phyloP scores from a whole-genome alignment of 805 yeast species.

The Metschnikowia santaceciliae region DNA sequence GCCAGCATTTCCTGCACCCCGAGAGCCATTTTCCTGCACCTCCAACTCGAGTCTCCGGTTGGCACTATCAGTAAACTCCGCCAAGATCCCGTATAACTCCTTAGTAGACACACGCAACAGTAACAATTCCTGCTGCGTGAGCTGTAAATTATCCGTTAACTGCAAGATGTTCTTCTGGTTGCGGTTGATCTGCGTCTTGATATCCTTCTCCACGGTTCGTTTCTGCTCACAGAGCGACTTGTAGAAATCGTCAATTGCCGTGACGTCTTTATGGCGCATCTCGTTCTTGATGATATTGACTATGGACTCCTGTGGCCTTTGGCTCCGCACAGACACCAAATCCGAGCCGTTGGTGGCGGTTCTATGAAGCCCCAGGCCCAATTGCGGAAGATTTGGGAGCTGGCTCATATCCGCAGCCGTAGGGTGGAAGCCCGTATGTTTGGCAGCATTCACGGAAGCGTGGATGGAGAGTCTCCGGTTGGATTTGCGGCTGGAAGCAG shows the following conservation, averaged over 20 bases:
- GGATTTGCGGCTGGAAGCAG: slow-evolving; percentile 10
- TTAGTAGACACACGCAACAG: slow-evolving; percentile 56
- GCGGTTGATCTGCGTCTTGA: slow-evolving; percentile 54
- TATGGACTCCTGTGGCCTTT: slow-evolving; percentile 12
- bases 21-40: slow-evolving; percentile 4
- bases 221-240: slow-evolving; percentile 49
- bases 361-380: slow-evolving; percentile 20
- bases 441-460: slow-evolving; percentile 15
- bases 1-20: neutral
- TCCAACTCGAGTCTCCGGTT: slow-evolving; percentile 46
- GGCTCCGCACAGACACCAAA: slow-evolving; percentile 10
- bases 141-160: slow-evolving; percentile 55
- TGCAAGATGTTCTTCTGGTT: slow-evolving; percentile 60
- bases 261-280: slow-evolving; percentile 62
- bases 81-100: slow-evolving; percentile 57
- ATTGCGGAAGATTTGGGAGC: slow-evolving; percentile 15
- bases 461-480: slow-evolving; percentile 19
- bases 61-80: slow-evolving; percentile 58
- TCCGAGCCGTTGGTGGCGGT: slow-evolving; percentile 15
- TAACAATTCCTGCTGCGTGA: slow-evolving; percentile 63
- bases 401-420: slow-evolving; percentile 4
- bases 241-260: slow-evolving; percentile 68
- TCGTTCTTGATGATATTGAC: slow-evolving; percentile 27
- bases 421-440: slow-evolving; percentile 9
- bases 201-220: slow-evolving; percentile 49